phyloP scores from a whole-genome alignment of 768 basidiomycete genomes.

The Psilocybe azurescens region DNA sequence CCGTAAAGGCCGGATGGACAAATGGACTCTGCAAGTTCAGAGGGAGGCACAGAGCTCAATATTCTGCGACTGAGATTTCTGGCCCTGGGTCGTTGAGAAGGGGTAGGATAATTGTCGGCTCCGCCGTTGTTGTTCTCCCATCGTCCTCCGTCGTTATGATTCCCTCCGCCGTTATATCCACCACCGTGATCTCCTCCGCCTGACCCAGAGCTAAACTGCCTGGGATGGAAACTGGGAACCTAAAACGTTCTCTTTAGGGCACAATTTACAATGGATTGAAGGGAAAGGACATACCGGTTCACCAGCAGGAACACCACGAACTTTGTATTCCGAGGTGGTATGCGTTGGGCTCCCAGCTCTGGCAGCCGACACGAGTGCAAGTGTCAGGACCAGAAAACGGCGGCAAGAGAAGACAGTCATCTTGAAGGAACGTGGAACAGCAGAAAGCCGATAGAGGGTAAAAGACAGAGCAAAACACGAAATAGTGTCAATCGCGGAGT shows the following conservation, averaged over 20 bases:
- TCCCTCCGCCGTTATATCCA: background rate
- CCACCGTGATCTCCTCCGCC: background rate
- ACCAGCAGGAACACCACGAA: background rate
- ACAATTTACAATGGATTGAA: background rate
- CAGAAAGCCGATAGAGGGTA: background rate
- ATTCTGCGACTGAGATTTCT: background rate
- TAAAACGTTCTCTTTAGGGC: background rate
- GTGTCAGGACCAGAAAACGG: background rate
- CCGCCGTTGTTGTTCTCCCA: background rate
- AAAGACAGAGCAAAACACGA: background rate
- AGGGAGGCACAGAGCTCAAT: slow-evolving; percentile 3
- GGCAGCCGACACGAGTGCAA: slow-evolving; percentile 1
- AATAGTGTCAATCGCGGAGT: background rate
- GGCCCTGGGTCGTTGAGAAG: slow-evolving; percentile 13
- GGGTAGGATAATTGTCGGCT: slow-evolving; percentile 5
- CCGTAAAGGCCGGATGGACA: slow-evolving; percentile 16
- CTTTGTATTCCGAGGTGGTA: background rate
- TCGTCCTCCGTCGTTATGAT: background rate
- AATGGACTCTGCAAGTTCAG: slow-evolving; percentile 17
- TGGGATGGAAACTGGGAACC: background rate
- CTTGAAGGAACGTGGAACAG: background rate
- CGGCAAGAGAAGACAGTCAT: slow-evolving; percentile 5
- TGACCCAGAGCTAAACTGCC: background rate
- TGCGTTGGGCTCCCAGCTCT: slow-evolving; percentile 1
- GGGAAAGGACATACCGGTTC: background rate